These are phyloP conservation scores for Ophiognomonia clavigignenti-juglandacearum DNA, from an alignment of 2,329 filamentous ascomycete species.

Conservation along the genomic window DNA sequence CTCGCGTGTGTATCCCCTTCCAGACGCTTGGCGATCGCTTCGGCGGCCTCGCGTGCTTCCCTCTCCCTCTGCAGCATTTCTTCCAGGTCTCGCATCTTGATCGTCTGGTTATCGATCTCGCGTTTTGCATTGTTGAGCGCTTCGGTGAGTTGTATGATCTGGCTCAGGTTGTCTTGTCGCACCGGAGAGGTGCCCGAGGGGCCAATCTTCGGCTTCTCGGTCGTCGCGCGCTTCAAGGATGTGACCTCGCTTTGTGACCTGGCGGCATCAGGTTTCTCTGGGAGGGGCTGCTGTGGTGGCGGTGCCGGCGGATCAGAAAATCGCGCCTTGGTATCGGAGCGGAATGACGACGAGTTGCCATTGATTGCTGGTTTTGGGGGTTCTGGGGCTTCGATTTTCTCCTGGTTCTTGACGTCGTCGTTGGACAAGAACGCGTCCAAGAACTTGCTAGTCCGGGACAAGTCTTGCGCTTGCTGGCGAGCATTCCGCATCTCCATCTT, in stretches of 20 bases:
- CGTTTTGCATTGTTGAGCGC: conserved; percentile 78
- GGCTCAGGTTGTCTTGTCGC: conserved; percentile 57
- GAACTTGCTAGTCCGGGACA: conserved; percentile 77
- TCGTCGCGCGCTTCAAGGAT: conserved; percentile 69
- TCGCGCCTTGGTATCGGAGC: conserved; percentile 71
- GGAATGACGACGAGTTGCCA: conserved; percentile 49
- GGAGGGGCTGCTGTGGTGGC: conserved; percentile 86
- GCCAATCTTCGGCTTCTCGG: conserved; percentile 64
- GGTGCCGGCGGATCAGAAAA: conserved; percentile 93
- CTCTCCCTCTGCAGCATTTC: conserved; percentile 73
- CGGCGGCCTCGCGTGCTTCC: conserved; percentile 74
- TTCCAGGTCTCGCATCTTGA: conserved; percentile 77
- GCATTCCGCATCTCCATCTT: conserved; percentile 89
- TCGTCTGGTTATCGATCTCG: conserved; percentile 79
- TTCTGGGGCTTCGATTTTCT: conserved; percentile 46
- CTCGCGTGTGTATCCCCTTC: conserved; percentile 46
- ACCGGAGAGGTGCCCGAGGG: conserved; percentile 52
- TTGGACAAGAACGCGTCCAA: conserved; percentile 71
- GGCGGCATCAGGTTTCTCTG: conserved; percentile 79
- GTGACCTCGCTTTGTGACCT: conserved; percentile 42
- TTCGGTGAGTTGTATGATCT: conserved; percentile 80
- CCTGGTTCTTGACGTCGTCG: conserved; percentile 57
- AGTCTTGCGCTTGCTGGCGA: conserved; percentile 79
- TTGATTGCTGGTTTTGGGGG: conserved; percentile 44
- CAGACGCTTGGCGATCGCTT: conserved; percentile 71